A percentile compares a stretch with the other conserved stretches of the same genome.
Evolutionary conservation across 192 early-diverging fungal species (phyloP).

Genomic region (Geranomyces variabilis): DNA sequence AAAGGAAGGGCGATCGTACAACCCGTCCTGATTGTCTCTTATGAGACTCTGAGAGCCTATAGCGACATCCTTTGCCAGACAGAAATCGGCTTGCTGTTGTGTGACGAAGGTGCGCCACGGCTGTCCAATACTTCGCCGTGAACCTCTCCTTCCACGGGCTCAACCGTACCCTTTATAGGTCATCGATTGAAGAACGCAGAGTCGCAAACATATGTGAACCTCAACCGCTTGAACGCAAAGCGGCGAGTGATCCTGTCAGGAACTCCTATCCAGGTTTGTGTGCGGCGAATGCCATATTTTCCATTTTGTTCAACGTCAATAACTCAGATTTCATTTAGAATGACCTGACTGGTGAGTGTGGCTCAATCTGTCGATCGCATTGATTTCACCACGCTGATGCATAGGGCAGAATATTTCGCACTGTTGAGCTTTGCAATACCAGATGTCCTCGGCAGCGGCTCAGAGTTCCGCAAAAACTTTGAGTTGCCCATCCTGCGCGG

Average conservation of each 20-base stretch:
- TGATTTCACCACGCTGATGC: background rate
- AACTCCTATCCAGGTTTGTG: constrained; percentile 82
- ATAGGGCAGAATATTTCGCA: constrained; percentile 85
- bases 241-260: constrained; percentile 93
- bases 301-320: too few species aligned
- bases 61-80: constrained; percentile 72
- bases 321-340: constrained; percentile 37
- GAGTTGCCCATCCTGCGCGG: constrained; percentile 94
- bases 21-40: constrained; percentile 97
- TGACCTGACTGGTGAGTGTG: constrained; percentile 49
- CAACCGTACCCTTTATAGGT: constrained; percentile 38
- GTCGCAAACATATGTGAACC: constrained; percentile 79
- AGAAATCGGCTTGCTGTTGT: constrained; percentile 89
- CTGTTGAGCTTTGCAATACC: constrained; percentile 96
- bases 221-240: constrained; percentile 86
- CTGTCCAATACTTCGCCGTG: background rate
- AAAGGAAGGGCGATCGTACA: constrained; percentile 86
- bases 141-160: background rate
- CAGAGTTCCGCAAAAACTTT: constrained; percentile 90
- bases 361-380: too few species aligned
- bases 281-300: too few species aligned
- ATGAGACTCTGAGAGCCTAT: constrained; percentile 90
- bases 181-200: constrained; percentile 92
- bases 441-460: constrained; percentile 80
- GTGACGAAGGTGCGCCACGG: constrained; percentile 79